phyloP scores from a whole-genome alignment of 768 basidiomycete species.

The Cystofilobasidium capitatum region DNA sequence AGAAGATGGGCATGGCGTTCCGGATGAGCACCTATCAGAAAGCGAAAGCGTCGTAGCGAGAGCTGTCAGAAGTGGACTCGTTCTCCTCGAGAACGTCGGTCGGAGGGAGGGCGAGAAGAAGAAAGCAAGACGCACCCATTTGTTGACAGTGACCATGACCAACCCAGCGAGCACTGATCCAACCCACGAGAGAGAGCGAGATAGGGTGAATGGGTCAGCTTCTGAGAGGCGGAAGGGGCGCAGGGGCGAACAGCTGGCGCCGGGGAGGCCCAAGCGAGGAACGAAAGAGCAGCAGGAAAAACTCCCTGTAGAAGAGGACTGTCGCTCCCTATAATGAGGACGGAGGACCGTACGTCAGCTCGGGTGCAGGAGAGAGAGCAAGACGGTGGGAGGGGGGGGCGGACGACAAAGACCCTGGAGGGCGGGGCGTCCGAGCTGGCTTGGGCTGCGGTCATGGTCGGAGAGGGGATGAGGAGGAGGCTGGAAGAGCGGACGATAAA shows the following conservation, averaged over 20 bases:
- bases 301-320: not conserved
- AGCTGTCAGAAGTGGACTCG: not conserved
- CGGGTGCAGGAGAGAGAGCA: not conserved
- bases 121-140: constrained; percentile 13
- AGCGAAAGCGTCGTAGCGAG: not conserved
- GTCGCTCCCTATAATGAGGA: not conserved
- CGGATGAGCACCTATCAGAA: constrained; percentile 54
- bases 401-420: not conserved
- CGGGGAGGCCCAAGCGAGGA: not conserved
- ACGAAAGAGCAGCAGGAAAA: too few species aligned
- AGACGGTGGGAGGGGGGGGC: not conserved
- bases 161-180: not conserved
- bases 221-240: not conserved
- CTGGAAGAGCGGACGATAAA: too few species aligned
- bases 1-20: constrained; percentile 70
- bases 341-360: not conserved
- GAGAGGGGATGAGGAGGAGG: too few species aligned
- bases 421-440: not conserved
- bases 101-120: not conserved
- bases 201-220: not conserved
- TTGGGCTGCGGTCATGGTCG: too few species aligned
- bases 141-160: constrained; percentile 25
- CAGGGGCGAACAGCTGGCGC: too few species aligned
- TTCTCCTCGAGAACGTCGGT: too few species aligned
- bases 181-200: not conserved